A percentile compares a stretch with the other conserved stretches of the same genome.
Conservation (phyloP, 345 rosid genomes). For the Melastoma malabathricum region DNA sequence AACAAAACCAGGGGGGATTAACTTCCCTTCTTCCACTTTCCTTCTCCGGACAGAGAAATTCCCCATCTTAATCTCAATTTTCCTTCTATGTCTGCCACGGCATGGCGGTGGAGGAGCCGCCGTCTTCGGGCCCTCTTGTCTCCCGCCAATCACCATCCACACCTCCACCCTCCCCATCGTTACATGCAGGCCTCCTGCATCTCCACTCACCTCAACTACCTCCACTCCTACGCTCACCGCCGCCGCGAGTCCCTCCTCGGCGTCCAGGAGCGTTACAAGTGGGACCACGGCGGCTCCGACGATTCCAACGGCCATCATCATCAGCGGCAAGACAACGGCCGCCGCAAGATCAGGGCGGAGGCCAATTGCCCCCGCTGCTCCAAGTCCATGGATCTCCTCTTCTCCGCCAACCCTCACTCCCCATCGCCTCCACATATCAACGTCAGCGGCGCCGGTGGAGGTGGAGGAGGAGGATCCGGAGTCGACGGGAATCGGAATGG, state of each 20-base stretch:
- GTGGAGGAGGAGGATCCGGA: background rate
- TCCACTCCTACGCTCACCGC: constrained; percentile 25
- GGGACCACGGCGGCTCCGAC: constrained; percentile 49
- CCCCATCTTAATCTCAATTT: too few species aligned
- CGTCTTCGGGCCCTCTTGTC: constrained; percentile 11
- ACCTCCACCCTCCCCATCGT: constrained; percentile 6
- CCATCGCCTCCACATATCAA: constrained; percentile 17
- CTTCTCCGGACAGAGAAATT: too few species aligned
- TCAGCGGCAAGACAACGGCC: constrained; percentile 2
- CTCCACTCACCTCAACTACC: constrained; percentile 31
- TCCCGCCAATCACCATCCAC: constrained; percentile 8
- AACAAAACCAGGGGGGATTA: too few species aligned
- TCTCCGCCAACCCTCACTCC: constrained; percentile 38
- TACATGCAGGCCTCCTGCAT: constrained; percentile 12
- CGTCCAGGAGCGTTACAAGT: constrained; percentile 52
- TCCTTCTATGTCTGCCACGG: too few species aligned
- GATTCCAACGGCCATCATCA: background rate
- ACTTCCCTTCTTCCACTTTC: background rate
- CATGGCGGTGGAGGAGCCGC: too few species aligned
- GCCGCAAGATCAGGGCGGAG: constrained; percentile 69
- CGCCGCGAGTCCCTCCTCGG: constrained; percentile 30
- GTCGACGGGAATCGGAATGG: constrained; percentile 9
- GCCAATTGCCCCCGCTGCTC: constrained; percentile 92
- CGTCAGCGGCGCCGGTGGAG: constrained; percentile 6
- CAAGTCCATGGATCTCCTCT: constrained; percentile 69